Percentiles rank a stretch among this genome's conserved stretches.
phyloP scores from a whole-genome alignment of 345 rosid species.

The Aegle marmelos region DNA sequence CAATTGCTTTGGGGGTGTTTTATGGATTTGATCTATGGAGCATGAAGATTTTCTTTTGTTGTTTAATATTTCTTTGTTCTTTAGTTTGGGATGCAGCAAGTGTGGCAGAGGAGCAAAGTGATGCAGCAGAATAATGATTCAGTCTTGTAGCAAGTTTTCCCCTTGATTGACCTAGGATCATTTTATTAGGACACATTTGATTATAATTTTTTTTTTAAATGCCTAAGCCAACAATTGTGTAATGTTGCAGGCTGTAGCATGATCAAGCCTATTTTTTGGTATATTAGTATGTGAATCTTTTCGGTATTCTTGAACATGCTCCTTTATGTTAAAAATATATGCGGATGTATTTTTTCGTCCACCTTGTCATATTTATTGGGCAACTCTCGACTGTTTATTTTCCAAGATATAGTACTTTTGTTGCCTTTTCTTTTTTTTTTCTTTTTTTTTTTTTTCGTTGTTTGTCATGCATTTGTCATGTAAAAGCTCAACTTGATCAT shows the following conservation, averaged over 20 bases:
- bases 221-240: not conserved
- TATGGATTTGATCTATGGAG: conserved; percentile 1
- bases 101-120: conserved; percentile 19
- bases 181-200: not conserved
- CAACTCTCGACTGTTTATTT: not conserved
- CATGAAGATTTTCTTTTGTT: not conserved
- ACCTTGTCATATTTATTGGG: not conserved
- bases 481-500: not conserved
- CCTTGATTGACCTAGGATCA: not conserved
- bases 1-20: not conserved
- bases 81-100: conserved; percentile 7
- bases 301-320: conserved; percentile 10
- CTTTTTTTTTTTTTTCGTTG: no score
- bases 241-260: not conserved
- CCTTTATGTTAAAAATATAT: not conserved
- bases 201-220: not conserved
- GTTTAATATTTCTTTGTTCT: not conserved
- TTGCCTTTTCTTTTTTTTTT: no score
- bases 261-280: conserved; percentile 11
- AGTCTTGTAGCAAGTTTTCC: not conserved
- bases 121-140: conserved; percentile 17
- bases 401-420: no score
- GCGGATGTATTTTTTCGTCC: conserved; percentile 10
- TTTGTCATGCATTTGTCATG: not conserved
- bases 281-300: not conserved